Base-by-base conservation (phyloP, 202 grass and related monocot genomes). In the Miscanthus sacchariflorus region DNA sequence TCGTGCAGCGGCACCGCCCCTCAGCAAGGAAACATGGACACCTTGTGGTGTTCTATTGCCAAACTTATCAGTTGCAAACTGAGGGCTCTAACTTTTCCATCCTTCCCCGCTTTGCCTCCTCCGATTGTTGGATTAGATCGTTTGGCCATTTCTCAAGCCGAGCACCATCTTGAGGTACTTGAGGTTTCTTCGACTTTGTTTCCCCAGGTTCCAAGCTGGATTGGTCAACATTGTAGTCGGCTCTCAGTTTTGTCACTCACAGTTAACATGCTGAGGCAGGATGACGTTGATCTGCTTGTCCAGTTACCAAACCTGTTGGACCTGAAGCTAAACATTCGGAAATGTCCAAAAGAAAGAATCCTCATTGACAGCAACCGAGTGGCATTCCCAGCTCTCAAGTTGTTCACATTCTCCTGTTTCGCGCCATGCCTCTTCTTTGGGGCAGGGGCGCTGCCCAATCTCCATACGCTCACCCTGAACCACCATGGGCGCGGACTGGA, bases 1-100 rank as follows among this genome's bases (percentile, higher is more conserved):
- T 39, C 38, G 38, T 39, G 38, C 38, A 39, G 38, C 38, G 38
- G 38, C 38, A n/a, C 18, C 5, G 19, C 36, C 36, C 36, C 39
- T 42, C 19, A 72, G 38, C 38, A 72, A n/a, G 70, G 70, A 43
- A 72, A 23, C 38, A 72, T 3, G 38, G 38, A 72, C 4, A 7
- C 1, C 38, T 72, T 72, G 4, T 72, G 69, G 69, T 72, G 4
- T 72, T 72, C 36, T 72, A 72, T 72, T n/a, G 18, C 36, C 69
- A 72, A 72, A n/a, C 69, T 72, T 72, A 72, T 72, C 9, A 44
- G 19, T 5, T 43, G 70, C 70, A 72, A 72, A 42, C 19, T 72
- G 19, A 72, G 70, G 38, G 19, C 9, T 43, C 70, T 44, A 12
- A 43, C 9, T 43, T 72, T 72, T 43, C 38, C 9, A 12, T 19